These are phyloP conservation scores for Boletus smithii DNA, from an alignment of 1,284 basidiomycete genomes.

Conservation along the genomic window DNA sequence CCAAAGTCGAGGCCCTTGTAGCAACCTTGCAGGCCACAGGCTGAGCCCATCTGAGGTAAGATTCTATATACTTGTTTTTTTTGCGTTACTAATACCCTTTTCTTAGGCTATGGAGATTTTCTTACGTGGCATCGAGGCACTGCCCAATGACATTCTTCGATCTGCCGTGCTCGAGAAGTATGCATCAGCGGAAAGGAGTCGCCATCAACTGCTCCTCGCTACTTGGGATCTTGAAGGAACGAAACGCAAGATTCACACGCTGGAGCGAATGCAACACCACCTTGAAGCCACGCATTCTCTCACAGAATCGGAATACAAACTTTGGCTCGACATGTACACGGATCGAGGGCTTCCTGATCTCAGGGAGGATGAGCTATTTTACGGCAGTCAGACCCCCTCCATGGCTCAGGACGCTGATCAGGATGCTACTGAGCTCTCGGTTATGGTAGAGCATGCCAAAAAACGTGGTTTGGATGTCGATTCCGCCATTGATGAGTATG, in stretches of 20 bases:
- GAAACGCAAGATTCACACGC: not conserved
- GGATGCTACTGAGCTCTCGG: not conserved
- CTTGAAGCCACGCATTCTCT: not conserved
- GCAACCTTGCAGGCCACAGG: no score
- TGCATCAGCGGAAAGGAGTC: not conserved
- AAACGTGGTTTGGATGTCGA: not conserved
- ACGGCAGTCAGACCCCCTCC: not conserved
- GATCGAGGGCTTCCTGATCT: conserved; percentile 1
- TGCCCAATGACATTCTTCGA: no score
- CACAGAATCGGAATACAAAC: not conserved
- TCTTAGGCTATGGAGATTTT: no score
- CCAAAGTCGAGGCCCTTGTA: no score
- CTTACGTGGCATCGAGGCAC: no score
- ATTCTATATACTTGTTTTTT: no score
- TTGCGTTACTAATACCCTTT: no score
- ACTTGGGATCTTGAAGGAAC: conserved; percentile 1
- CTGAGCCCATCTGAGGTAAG: no score
- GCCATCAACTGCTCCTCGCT: not conserved
- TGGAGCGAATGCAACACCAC: not conserved
- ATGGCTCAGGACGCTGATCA: not conserved
- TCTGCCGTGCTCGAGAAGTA: conserved; percentile 1
- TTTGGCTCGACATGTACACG: not conserved
- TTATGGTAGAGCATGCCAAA: not conserved
- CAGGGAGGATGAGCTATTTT: not conserved
- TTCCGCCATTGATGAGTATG: not conserved